These are phyloP conservation scores for Stagonosporopsis chrysanthemi DNA, from an alignment of 2,329 filamentous ascomycete genomes.

Conservation along the genomic window DNA sequence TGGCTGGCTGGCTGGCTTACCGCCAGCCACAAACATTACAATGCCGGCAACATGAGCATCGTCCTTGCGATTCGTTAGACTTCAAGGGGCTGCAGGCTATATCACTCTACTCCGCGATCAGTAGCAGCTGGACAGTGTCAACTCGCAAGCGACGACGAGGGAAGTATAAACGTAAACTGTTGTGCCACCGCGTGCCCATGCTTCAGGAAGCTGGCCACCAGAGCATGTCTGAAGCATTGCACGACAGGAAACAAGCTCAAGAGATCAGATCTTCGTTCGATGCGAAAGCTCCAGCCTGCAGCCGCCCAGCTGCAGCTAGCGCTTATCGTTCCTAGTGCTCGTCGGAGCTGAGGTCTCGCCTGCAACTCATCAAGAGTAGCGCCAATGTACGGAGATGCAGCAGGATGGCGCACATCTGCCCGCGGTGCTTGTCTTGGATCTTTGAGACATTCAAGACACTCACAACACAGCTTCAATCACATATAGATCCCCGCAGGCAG, in stretches of 20 bases:
- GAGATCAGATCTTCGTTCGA: neutral
- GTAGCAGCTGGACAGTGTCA: neutral
- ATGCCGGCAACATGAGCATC: neutral
- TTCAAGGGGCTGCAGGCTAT: neutral
- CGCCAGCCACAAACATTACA: slow-evolving; percentile 4
- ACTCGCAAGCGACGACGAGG: neutral
- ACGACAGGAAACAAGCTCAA: slow-evolving; percentile 1
- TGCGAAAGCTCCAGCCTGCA: slow-evolving; percentile 11
- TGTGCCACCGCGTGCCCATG: neutral
- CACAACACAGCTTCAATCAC: neutral
- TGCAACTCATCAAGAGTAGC: slow-evolving; percentile 7
- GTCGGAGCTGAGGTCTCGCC: slow-evolving; percentile 16
- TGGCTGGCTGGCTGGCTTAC: neutral
- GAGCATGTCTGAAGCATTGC: slow-evolving; percentile 1
- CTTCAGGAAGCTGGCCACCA: neutral
- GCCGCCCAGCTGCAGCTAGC: slow-evolving; percentile 20
- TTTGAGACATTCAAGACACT: neutral
- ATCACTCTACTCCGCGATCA: neutral
- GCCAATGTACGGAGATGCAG: slow-evolving; percentile 3
- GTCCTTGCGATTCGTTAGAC: neutral
- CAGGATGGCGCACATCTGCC: slow-evolving; percentile 8
- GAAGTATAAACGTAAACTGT: neutral
- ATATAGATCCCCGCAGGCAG: neutral
- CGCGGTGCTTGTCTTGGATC: neutral
- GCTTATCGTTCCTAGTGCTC: slow-evolving; percentile 16